Evolutionary conservation across 805 yeast genomes (phyloP).

Genomic region (Kregervanrija fluxuum): DNA sequence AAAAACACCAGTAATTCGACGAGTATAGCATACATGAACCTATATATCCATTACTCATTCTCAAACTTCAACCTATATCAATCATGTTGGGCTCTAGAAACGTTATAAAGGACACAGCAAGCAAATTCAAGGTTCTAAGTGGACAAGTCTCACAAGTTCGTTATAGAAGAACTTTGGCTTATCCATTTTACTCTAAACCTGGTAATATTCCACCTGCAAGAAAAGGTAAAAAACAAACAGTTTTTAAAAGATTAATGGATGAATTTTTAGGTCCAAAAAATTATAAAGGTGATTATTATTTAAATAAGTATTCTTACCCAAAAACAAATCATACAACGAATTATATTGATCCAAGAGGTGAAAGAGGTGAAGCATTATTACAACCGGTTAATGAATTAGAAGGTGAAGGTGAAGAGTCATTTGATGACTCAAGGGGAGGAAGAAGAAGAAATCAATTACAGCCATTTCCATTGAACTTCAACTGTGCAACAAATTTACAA

Average conservation of each 20-base stretch:
- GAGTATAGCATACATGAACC: too few relatives aligned
- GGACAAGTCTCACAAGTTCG: conserved; percentile 37
- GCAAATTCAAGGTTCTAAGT: conserved; percentile 9
- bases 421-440: conserved; percentile 7
- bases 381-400: conserved; percentile 10
- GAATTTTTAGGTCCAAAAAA: conserved; percentile 79
- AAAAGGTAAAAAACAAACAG: conserved; percentile 37
- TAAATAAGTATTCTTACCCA: conserved; percentile 68
- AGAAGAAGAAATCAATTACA: conserved; percentile 32
- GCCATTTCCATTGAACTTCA: conserved; percentile 78
- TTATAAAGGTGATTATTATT: conserved; percentile 70
- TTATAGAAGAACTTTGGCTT: conserved; percentile 46
- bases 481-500: conserved; percentile 59
- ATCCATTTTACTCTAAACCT: conserved; percentile 44
- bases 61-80: background rate
- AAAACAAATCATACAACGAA: conserved; percentile 65
- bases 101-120: background rate
- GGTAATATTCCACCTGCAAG: conserved; percentile 31
- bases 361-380: conserved; percentile 31
- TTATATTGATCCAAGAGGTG: conserved; percentile 54
- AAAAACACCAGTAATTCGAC: too few relatives aligned
- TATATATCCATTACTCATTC: too few relatives aligned
- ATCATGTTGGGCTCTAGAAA: background rate
- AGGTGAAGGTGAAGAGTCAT: conserved; percentile 13
- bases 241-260: conserved; percentile 56